Evolutionary conservation across 169 alveolate species (phyloP).

Genomic region (Cryptosporidium viatorum): DNA sequence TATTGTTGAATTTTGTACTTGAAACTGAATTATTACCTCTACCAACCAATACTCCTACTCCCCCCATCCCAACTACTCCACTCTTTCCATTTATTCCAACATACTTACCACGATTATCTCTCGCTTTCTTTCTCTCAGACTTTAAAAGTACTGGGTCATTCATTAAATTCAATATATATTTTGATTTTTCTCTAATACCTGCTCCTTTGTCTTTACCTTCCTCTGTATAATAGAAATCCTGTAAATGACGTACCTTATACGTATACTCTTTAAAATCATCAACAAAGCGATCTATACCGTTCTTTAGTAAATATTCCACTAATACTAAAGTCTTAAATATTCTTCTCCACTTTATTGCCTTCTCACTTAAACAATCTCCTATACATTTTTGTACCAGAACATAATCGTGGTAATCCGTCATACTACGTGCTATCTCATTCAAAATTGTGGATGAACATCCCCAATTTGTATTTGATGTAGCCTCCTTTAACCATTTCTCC

Average conservation of each 20-base stretch:
- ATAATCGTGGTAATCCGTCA: constrained; percentile 84
- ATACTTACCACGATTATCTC: constrained; percentile 81
- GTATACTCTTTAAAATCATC: constrained; percentile 83
- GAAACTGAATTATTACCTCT: background rate
- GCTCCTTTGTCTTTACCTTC: constrained; percentile 86
- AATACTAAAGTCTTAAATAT: constrained; percentile 84
- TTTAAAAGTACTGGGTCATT: constrained; percentile 79
- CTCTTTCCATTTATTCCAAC: constrained; percentile 77
- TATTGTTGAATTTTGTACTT: background rate
- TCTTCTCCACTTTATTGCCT: constrained; percentile 84
- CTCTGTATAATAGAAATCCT: constrained; percentile 83
- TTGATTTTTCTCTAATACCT: constrained; percentile 85
- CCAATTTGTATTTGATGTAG: constrained; percentile 87
- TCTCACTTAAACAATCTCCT: constrained; percentile 82
- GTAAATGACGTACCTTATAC: constrained; percentile 81
- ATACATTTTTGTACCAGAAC: constrained; percentile 81
- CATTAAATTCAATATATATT: constrained; percentile 75
- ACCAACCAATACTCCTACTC: background rate
- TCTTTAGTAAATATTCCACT: constrained; percentile 82
- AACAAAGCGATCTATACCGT: constrained; percentile 83
- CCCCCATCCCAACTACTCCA: constrained; percentile 12
- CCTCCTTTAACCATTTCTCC: constrained; percentile 84
- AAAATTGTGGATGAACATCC: constrained; percentile 84
- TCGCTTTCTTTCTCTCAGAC: constrained; percentile 84
- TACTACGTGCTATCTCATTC: constrained; percentile 84